Percentiles rank a stretch among this genome's conserved stretches.
Conservation (phyloP, 169 alveolate species). For the Plasmodium gonderi region DNA sequence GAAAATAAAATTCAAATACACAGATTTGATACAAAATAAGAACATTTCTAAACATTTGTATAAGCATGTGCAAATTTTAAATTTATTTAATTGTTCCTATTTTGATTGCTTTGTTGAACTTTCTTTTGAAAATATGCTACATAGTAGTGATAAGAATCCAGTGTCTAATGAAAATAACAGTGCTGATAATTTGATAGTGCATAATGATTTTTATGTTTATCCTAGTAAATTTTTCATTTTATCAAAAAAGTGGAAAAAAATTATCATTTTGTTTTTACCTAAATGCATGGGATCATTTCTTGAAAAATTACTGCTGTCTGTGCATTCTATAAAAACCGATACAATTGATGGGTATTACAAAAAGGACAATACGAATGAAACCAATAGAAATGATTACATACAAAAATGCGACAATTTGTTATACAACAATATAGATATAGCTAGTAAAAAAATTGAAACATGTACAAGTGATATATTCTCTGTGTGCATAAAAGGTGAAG, state of each 20-base stretch:
- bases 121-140: slow-evolving; percentile 27
- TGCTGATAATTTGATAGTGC: slow-evolving; percentile 9
- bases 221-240: slow-evolving; percentile 31
- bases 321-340: slow-evolving; percentile 8
- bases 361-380: neutral
- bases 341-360: neutral
- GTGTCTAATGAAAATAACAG: neutral
- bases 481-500: slow-evolving; percentile 38
- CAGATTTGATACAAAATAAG: neutral
- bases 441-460: slow-evolving; percentile 18
- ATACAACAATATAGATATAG: slow-evolving; percentile 10
- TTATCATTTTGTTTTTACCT: slow-evolving; percentile 54
- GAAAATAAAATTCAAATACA: neutral
- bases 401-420: neutral
- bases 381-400: neutral
- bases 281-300: neutral
- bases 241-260: slow-evolving; percentile 53
- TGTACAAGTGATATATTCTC: slow-evolving; percentile 33
- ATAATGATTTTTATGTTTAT: slow-evolving; percentile 63
- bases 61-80: slow-evolving; percentile 47
- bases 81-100: slow-evolving; percentile 40
- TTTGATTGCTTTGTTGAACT: slow-evolving; percentile 59
- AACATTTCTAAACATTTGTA: slow-evolving; percentile 28
- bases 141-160: neutral
- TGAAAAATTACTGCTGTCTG: slow-evolving; percentile 30